Evolutionary conservation across 805 yeast species (phyloP), one percentile per base, ranked within the genome.

Genomic region (Metschnikowia santaceciliae): DNA sequence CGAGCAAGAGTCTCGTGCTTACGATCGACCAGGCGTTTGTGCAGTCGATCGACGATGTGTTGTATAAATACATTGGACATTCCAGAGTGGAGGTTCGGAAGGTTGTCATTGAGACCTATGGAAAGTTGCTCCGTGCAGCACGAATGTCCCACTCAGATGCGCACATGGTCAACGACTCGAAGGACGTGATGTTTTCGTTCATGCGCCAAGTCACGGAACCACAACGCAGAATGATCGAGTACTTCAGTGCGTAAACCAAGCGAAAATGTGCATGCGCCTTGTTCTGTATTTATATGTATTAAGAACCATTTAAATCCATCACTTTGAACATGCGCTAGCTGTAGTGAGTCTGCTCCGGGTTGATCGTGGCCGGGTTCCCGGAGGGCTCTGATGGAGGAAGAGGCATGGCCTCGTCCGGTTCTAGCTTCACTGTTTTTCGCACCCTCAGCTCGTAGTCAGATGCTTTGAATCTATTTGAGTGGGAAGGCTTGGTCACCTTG

Each of bases 141-240:
- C 54, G 56, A 32, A 39, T 52, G 41, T 44, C 40, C 19, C 17
- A 22, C 22, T 42, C 46, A 17, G 14, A 13, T 15, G 37, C 22
- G n/a, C 26, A 11, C 47, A 44, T 23, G 17, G n/a, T 35, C 13
- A 7, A 33, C 13, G 23, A 34, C 33, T 4, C 14, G 41, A 26
- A 44, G 17, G 30, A 42, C 40, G 32, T 14, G 13, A 30, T 44
- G 17, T 44, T 44, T 13, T 34, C 47, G 6, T 35, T n/a, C 17
- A 44, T 44, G 32, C 47, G 41, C 15, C 41, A 44, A 26, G 33
- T 80, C 36, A 64, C 75, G 15, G 51, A 60, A 2, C 69, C 80
- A 1, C 84, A 80, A 50, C 65, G 63, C 48, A 77, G 72, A 53
- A 61, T 81, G 46, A 71, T 80, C 14, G 77, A 78, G 49, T 74